Base-by-base conservation (phyloP, 345 rosid species). In the Barbarea vulgaris region DNA sequence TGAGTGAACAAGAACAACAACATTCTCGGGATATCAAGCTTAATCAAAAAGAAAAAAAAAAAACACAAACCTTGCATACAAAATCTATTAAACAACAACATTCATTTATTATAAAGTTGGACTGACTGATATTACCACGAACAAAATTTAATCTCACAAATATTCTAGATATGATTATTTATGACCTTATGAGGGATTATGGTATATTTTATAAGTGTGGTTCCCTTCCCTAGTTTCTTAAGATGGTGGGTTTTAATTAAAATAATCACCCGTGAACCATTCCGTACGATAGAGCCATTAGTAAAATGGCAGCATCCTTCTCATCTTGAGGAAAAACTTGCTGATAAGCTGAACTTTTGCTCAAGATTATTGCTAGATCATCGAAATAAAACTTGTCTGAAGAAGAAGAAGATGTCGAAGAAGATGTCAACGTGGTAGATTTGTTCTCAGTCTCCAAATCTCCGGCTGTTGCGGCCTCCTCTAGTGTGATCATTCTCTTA, bases 231-330 rank as follows among this genome's bases (percentile, higher is more conserved):
- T 36, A n/a, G 14, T n/a, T 12, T 34, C 39, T 22, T 37, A 61
- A 53, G 8, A 14, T 18, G 28, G 22, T 25, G 42, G 14, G 19
- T 2, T 6, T 11, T 21, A 53, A 64, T 54, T n/a, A 13, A 30
- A 48, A 37, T 6, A 48, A 22, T 84, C 80, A 84, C 46, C 88
- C 84, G 39, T 75, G 90, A 37, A 90, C 93, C 37, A 93, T 83
- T 30, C 98, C 98, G 67, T 87, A 85, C 4, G 98, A 93, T 59
- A 91, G 70, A 70, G 98, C 96, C 96, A 93, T 93, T 17, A 93
- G 87, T 59, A 93, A 85, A 78, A 93, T 86, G 14, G 98, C 98
- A 7, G 94, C 98, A 67, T 93, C 96, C 77, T 88, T 90, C 71
- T 93, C 98, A 34, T 90, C 98, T 74, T 87, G 98, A 52, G 96